Evolutionary conservation across 1,284 basidiomycete genomes (phyloP), one percentile per base, ranked within the genome.

Genomic region (Acaromyces ingoldii): DNA sequence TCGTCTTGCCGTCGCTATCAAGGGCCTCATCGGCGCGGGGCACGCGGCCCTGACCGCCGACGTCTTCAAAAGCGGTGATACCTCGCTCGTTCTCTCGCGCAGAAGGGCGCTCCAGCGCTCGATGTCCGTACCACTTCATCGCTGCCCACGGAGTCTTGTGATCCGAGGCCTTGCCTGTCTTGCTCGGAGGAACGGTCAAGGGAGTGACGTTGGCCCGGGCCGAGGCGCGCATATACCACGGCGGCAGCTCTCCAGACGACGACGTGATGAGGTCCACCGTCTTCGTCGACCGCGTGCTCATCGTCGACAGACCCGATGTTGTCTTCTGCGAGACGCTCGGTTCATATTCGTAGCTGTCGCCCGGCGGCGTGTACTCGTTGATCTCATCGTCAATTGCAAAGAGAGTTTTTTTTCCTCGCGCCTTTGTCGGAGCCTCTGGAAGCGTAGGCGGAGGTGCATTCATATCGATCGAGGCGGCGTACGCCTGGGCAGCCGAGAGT

Each of bases 31-130:
- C 49, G 4, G 38, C 45, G 31, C 58, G 57, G 10, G 60, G 60
- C n/a, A 59, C 57, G 4, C 61, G 40, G 11, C 65, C 65, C 21
- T 26, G 5, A 1, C 58, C 53, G 10, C 55, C 51, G 15, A 57
- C 53, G 7, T 68, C 61, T 41, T 61, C 61, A 43, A 60, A 62
- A 13, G 60, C 51, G 0, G 62, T 63, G 36, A 63, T 63, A 45
- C 65, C 65, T 5, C 39, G 30, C 39, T 61, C 48, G 31, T 54
- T 57, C 29, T 68, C 65, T 28, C 55, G 52, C 6, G 61, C 54
- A 1, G 58, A 57, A 25, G 55, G 25, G 4, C 59, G 55, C 34
- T 68, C 63, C 33, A 68, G 56, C 15, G 51, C 53, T 4, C 62
- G 48, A 38, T 49, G 42, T 3, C 42, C 42, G 25, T 45, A n/a